A percentile compares a stretch with the other conserved stretches of the same genome.
Conservation (phyloP, 768 basidiomycete species). For the Russula sp. region DNA sequence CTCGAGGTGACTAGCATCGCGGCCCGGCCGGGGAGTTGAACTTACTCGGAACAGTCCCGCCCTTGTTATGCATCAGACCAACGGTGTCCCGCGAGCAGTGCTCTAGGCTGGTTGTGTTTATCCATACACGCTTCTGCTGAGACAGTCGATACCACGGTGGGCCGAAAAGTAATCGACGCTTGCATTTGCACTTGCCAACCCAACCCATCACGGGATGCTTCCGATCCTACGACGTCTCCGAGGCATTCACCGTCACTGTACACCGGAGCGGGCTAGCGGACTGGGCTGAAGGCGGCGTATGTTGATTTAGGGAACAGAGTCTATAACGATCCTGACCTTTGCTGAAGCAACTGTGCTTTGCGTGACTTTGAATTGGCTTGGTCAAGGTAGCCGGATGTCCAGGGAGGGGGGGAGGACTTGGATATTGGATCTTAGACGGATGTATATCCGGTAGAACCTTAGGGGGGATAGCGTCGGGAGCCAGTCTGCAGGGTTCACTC, state of each 20-base stretch:
- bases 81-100: background rate
- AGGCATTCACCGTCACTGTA: background rate
- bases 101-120: background rate
- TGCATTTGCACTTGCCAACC: background rate
- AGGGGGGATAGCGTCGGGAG: conserved; percentile 16
- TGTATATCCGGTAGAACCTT: too few species aligned
- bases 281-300: background rate
- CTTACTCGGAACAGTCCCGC: background rate
- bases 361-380: conserved; percentile 3
- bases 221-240: background rate
- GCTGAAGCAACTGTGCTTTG: conserved; percentile 4
- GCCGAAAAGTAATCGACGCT: background rate
- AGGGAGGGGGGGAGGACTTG: background rate
- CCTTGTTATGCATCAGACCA: background rate
- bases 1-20: conserved; percentile 5
- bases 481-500: conserved; percentile 17
- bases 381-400: background rate
- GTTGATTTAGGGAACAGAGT: conserved; percentile 2
- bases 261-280: background rate
- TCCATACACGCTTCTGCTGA: conserved; percentile 5
- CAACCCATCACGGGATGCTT: background rate
- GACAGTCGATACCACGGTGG: background rate
- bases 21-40: conserved; percentile 9
- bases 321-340: background rate
- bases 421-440: too few species aligned